phyloP scores from a whole-genome alignment of 495 filamentous ascomycete genomes.

The Aspergillus haitiensis region DNA sequence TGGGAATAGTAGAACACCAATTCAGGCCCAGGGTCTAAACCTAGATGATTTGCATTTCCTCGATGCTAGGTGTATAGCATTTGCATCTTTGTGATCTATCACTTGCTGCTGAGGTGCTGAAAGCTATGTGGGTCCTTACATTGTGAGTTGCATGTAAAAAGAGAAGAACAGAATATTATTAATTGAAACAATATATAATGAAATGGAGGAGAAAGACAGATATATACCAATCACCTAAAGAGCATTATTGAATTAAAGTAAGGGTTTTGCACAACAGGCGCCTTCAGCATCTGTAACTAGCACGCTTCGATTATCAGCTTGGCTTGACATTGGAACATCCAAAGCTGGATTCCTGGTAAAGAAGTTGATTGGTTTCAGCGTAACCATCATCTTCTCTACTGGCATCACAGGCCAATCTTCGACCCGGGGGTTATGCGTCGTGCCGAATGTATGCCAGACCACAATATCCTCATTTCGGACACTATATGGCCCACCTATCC shows the following conservation, averaged over 20 bases:
- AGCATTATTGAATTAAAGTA: neutral
- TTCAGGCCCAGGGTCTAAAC: no score
- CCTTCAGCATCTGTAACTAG: conserved; percentile 19
- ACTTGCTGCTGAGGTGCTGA: no score
- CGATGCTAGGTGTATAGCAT: no score
- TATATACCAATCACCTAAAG: neutral
- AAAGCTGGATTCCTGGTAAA: conserved; percentile 66
- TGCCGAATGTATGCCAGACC: conserved; percentile 56
- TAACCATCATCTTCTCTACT: conserved; percentile 42
- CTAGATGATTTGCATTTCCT: no score
- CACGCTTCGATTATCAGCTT: conserved; percentile 34
- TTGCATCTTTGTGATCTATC: no score
- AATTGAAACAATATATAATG: neutral
- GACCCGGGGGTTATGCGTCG: conserved; percentile 58
- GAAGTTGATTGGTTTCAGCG: conserved; percentile 71
- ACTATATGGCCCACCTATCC: conserved; percentile 21
- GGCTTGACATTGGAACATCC: conserved; percentile 36
- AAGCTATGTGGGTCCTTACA: no score
- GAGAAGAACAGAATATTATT: no score
- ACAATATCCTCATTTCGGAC: conserved; percentile 53
- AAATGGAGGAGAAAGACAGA: neutral
- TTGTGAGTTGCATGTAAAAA: no score
- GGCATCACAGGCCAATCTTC: conserved; percentile 71
- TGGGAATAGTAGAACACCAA: no score
- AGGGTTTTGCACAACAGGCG: neutral